Evolutionary conservation across 345 rosid genomes (phyloP), one percentile per base, ranked within the genome.

Genomic region (Clarkia xantiana): DNA sequence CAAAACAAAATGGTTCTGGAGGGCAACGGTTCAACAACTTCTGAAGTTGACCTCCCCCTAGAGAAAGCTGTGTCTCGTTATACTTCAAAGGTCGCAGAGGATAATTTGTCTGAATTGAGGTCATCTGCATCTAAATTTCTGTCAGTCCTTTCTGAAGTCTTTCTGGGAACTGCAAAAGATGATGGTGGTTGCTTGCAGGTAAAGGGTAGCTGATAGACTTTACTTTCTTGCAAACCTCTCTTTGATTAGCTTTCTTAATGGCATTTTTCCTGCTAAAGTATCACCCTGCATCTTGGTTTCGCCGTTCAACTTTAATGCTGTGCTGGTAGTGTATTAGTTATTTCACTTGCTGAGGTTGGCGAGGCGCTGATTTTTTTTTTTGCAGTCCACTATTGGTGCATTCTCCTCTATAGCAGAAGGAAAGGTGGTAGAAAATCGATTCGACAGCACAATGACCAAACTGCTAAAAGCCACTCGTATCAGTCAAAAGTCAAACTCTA

Each of bases 141-240:
- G 70, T 62, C 77, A 53, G 67, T 78, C 49, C 56, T 91, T 71
- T 70, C 84, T 10, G 72, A 74, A 54, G 69, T 79, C 55, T 80
- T 76, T 58, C 57, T 70, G 69, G 85, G 86, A 65, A 81, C 93
- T 48, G 45, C 68, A 34, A 74, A 78, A 49, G 94, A 84, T 63
- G 93, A 90, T 46, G 98, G 90, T 47, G 98, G 90, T 69, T 81
- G 71, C 64, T 70, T 91, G 71, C 90, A 78, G 98, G 94, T 91
- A 76, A 6, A 10, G 38, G 18, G 14, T 48, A 13, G 23, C 36
- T 29, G 8, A 29, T 3, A 29, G 4, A 29, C 5, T 29, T 29
- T 29, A 10, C 25, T 22, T 29, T 29, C 36, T 4, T 29, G 7
- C 8, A 29, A 29, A 29, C 8, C 36, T 29, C 25, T 22, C 36